Evolutionary conservation across 2,329 filamentous ascomycete genomes (phyloP).

Genomic region (Drechslera avenae): DNA sequence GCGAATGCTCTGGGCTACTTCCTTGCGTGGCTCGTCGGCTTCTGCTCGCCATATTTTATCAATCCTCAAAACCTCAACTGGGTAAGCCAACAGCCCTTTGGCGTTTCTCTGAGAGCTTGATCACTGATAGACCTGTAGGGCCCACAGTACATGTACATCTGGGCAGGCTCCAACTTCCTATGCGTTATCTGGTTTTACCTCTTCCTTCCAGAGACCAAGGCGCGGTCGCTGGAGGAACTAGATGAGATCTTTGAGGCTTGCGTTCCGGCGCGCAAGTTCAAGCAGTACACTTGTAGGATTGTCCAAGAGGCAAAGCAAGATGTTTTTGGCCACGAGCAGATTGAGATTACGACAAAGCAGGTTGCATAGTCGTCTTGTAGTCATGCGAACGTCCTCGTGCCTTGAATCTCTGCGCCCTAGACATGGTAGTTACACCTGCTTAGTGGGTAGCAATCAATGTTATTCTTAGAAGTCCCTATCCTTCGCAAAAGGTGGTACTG

Average conservation of each 20-base stretch:
- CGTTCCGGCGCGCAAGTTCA: constrained; percentile 29
- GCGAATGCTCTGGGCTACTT: constrained; percentile 44
- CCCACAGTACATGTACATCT: constrained; percentile 31
- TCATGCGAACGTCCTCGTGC: too few species aligned
- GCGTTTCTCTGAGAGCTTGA: background rate
- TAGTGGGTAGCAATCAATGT: too few species aligned
- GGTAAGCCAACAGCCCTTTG: constrained; percentile 32
- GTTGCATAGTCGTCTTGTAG: too few species aligned
- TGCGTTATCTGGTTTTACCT: constrained; percentile 63
- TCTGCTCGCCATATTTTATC: constrained; percentile 50
- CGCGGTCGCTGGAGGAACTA: constrained; percentile 32
- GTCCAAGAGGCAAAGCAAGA: constrained; percentile 28
- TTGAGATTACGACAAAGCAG: too few species aligned
- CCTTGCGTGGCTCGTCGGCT: constrained; percentile 44
- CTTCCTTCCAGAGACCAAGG: constrained; percentile 61
- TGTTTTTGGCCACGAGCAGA: constrained; percentile 7
- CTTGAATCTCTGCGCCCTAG: too few species aligned
- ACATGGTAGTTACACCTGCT: too few species aligned
- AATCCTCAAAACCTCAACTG: constrained; percentile 46
- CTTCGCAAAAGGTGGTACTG: too few species aligned
- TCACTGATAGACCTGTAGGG: constrained; percentile 14
- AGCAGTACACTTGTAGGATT: constrained; percentile 27
- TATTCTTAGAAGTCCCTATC: too few species aligned
- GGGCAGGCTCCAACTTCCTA: constrained; percentile 45
- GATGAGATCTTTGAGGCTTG: constrained; percentile 37